Conservation (phyloP, 345 rosid genomes). For the Aquilaria sinensis region DNA sequence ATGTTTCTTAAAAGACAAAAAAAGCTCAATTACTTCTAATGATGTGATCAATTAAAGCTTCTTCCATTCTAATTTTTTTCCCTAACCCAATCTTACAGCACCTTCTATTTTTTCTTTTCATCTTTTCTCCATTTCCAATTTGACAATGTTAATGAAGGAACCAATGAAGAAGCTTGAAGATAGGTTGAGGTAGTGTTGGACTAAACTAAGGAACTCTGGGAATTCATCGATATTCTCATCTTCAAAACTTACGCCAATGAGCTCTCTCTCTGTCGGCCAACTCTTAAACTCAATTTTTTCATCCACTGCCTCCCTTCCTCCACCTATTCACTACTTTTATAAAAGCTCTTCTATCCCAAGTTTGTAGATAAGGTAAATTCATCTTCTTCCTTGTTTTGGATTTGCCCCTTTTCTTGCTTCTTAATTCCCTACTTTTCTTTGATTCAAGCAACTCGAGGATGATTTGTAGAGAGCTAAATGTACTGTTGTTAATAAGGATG, state of each 20-base stretch:
- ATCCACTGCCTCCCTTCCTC: constrained; percentile 57
- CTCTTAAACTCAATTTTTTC: constrained; percentile 57
- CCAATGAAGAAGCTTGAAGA: constrained; percentile 41
- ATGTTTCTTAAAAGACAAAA: not conserved
- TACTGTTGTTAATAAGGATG: constrained; percentile 68
- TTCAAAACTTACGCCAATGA: constrained; percentile 54
- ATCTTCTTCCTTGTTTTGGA: not conserved
- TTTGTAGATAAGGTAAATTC: constrained; percentile 51
- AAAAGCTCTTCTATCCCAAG: constrained; percentile 37
- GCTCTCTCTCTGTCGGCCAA: constrained; percentile 60
- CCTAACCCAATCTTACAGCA: not conserved
- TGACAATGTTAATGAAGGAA: constrained; percentile 11
- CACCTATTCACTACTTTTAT: constrained; percentile 33
- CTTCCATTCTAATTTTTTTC: no score
- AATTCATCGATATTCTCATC: constrained; percentile 48
- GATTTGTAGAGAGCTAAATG: constrained; percentile 79
- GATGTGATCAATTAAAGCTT: not conserved
- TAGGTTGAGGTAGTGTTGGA: constrained; percentile 61
- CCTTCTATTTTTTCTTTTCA: not conserved
- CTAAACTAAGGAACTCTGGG: constrained; percentile 72
- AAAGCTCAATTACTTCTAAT: not conserved
- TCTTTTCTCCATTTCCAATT: not conserved
- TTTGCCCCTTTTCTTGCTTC: not conserved
- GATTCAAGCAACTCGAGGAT: constrained; percentile 51
- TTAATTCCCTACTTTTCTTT: not conserved